Evolutionary conservation across 805 yeast species (phyloP).

Genomic region (Pichia manshurica): DNA sequence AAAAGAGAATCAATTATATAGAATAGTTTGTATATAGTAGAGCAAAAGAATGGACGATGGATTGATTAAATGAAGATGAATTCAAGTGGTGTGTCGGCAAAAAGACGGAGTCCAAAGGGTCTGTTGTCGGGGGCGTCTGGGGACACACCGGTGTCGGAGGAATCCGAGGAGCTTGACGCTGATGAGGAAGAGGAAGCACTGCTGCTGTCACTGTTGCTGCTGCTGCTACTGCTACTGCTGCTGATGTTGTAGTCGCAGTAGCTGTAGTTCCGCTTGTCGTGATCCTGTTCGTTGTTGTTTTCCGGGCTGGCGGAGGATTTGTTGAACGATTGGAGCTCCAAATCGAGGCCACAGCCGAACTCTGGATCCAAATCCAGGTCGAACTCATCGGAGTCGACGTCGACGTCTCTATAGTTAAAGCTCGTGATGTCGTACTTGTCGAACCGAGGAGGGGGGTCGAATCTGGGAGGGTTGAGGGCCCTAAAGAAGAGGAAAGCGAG

Average conservation of each 20-base stretch:
- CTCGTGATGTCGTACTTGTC: too few relatives aligned
- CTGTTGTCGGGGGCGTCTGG: not conserved
- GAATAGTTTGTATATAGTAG: not conserved
- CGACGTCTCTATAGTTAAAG: too few relatives aligned
- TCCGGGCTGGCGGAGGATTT: not conserved
- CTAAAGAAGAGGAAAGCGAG: slow-evolving; percentile 36
- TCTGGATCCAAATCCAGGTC: not conserved
- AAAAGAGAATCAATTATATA: not conserved
- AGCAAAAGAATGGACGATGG: not conserved
- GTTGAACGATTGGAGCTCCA: slow-evolving; percentile 1
- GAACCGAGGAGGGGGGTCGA: too few relatives aligned
- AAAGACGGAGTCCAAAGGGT: not conserved
- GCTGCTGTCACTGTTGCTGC: not conserved
- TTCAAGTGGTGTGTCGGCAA: not conserved
- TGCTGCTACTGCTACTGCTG: not conserved
- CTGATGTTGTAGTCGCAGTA: not conserved
- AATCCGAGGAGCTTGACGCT: not conserved
- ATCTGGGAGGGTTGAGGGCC: not conserved
- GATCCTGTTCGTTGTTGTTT: too few relatives aligned
- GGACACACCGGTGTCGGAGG: not conserved
- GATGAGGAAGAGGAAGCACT: not conserved
- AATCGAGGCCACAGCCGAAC: not conserved
- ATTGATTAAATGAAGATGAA: not conserved
- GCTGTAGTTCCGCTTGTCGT: not conserved
- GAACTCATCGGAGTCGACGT: not conserved